Evolutionary conservation across 2,329 filamentous ascomycete genomes (phyloP).

Genomic region (Aspergillus eucalypticola): DNA sequence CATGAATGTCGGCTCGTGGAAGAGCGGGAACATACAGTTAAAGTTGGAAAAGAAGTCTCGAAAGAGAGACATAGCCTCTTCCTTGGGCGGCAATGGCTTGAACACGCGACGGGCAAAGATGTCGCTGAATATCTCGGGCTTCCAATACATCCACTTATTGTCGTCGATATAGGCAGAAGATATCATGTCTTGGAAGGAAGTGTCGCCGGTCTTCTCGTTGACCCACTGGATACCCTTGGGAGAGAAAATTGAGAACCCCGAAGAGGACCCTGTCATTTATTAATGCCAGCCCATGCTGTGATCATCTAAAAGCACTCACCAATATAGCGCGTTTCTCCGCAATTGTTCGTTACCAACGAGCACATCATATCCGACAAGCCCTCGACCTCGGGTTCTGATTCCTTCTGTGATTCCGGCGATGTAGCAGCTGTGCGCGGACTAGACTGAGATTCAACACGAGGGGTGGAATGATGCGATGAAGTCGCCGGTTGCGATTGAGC

Average conservation of each 20-base stretch:
- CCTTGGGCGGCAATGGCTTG: slow-evolving; percentile 77
- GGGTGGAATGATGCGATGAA: slow-evolving; percentile 48
- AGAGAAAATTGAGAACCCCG: slow-evolving; percentile 97
- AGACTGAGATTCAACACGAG: slow-evolving; percentile 47
- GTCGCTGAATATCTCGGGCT: slow-evolving; percentile 93
- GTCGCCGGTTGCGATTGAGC: slow-evolving; percentile 32
- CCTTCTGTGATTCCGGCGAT: slow-evolving; percentile 56
- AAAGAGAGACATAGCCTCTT: slow-evolving; percentile 83
- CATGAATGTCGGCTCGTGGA: slow-evolving; percentile 98
- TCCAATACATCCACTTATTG: slow-evolving; percentile 97
- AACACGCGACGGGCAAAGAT: slow-evolving; percentile 85
- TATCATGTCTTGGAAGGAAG: slow-evolving; percentile 93
- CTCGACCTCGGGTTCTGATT: slow-evolving; percentile 72
- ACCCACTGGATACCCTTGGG: slow-evolving; percentile 98
- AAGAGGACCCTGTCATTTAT: slow-evolving; percentile 73
- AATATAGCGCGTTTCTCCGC: slow-evolving; percentile 92
- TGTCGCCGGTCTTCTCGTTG: slow-evolving; percentile 95
- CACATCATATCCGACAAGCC: slow-evolving; percentile 98
- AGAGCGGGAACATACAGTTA: slow-evolving; percentile 97
- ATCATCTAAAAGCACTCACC: slow-evolving; percentile 55
- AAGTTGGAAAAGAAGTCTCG: slow-evolving; percentile 98
- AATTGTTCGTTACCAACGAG: slow-evolving; percentile 91
- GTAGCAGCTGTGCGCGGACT: slow-evolving; percentile 54
- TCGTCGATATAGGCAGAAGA: slow-evolving; percentile 86
- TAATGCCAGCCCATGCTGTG: slow-evolving; percentile 13